phyloP scores from a whole-genome alignment of 768 basidiomycete species.

The Mycena epipterygia region DNA sequence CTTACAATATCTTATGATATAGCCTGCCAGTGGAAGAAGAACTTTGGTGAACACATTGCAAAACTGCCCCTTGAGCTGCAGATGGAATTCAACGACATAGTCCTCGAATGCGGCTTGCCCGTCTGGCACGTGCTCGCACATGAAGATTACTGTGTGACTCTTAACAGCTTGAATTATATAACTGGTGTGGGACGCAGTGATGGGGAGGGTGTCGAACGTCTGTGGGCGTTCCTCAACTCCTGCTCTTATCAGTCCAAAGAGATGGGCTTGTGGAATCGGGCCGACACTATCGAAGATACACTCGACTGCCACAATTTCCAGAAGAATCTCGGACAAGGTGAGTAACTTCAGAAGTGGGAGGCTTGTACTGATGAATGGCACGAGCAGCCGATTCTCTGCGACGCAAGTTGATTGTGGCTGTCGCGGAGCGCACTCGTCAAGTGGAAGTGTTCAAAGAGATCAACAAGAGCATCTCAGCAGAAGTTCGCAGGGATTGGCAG shows the following conservation, averaged over 20 bases:
- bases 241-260: conserved; percentile 42
- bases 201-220: conserved; percentile 37
- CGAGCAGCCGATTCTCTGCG: conserved; percentile 11
- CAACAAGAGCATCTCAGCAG: background rate
- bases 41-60: conserved; percentile 1
- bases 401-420: conserved; percentile 22
- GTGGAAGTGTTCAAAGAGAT: background rate
- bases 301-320: conserved; percentile 37
- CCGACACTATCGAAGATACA: conserved; percentile 45
- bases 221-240: conserved; percentile 45
- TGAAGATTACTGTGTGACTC: conserved; percentile 13
- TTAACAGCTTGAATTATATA: conserved; percentile 29
- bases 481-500: background rate
- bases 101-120: conserved; percentile 12
- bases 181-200: conserved; percentile 25
- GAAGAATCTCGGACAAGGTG: conserved; percentile 29
- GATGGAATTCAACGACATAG: background rate
- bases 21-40: conserved; percentile 40
- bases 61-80: background rate
- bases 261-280: conserved; percentile 42
- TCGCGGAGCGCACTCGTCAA: conserved; percentile 7
- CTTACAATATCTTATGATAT: too few relatives aligned
- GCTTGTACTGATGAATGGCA: background rate
- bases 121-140: conserved; percentile 36
- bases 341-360: background rate